phyloP scores from a whole-genome alignment of 345 rosid species.

The Populus pruinosa region DNA sequence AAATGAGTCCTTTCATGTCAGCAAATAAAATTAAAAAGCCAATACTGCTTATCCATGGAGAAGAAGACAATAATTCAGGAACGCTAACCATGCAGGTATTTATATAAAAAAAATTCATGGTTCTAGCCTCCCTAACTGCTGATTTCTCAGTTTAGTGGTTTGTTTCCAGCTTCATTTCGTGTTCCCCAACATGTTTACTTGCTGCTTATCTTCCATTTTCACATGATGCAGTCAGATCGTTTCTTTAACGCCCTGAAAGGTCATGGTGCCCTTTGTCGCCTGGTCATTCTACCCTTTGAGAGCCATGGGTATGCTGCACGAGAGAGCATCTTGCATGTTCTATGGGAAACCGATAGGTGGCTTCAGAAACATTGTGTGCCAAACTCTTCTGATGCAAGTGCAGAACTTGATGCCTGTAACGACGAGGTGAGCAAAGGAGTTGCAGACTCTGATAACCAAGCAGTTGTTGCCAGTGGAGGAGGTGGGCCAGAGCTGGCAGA shows the following conservation, averaged over 20 bases:
- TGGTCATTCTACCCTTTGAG: conserved; percentile 87
- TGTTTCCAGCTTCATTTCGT: background rate
- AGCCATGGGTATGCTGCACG: conserved; percentile 92
- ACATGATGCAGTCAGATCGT: conserved; percentile 72
- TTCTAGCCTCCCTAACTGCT: background rate
- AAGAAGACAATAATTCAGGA: conserved; percentile 96
- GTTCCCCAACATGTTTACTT: conserved; percentile 11
- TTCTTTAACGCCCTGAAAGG: conserved; percentile 95
- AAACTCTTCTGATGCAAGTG: conserved; percentile 44
- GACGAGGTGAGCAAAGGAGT: conserved; percentile 34
- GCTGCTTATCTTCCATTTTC: conserved; percentile 11
- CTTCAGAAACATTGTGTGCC: conserved; percentile 75
- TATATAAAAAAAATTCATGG: background rate
- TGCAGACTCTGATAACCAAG: conserved; percentile 42
- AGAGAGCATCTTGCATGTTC: conserved; percentile 97
- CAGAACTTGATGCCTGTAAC: conserved; percentile 34
- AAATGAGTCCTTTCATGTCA: conserved; percentile 97
- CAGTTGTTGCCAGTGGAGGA: conserved; percentile 53
- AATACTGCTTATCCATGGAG: conserved; percentile 92
- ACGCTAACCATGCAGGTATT: conserved; percentile 95
- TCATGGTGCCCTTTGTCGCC: conserved; percentile 89
- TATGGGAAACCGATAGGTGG: conserved; percentile 99
- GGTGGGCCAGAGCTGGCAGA: conserved; percentile 53
- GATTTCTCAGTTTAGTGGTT: conserved; percentile 6
- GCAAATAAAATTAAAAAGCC: conserved; percentile 96